These are phyloP conservation scores for Microcos paniculata DNA, from an alignment of 345 rosid genomes.

Conservation along the genomic window DNA sequence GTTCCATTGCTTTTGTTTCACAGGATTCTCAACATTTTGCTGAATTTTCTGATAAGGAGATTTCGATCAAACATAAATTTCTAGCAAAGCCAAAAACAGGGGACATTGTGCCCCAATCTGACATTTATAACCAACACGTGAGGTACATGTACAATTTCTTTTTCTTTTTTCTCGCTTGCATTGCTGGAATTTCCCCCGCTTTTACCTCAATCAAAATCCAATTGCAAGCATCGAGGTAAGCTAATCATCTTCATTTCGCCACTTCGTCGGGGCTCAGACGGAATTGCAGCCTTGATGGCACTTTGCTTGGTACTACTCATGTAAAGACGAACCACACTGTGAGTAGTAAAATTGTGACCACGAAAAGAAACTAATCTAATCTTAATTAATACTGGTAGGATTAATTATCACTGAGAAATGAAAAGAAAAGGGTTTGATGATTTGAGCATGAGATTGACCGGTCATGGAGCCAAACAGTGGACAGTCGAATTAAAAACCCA, in stretches of 20 bases:
- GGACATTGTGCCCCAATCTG: neutral
- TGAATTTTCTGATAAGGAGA: neutral
- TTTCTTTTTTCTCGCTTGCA: no score
- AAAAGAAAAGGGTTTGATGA: no score
- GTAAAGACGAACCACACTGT: no score
- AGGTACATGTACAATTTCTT: conserved; percentile 20
- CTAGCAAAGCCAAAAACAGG: neutral
- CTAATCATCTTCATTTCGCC: neutral
- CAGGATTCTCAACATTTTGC: conserved; percentile 9
- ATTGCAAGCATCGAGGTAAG: neutral
- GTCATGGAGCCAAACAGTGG: no score
- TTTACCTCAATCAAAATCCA: neutral
- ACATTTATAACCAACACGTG: conserved; percentile 44
- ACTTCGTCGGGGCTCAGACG: neutral
- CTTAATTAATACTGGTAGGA: no score
- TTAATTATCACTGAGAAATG: no score
- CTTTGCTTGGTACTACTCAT: no score
- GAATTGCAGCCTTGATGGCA: neutral
- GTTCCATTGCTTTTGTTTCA: neutral
- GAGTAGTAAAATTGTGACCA: no score
- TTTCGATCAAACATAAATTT: neutral
- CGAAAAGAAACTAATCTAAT: no score
- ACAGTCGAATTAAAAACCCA: no score
- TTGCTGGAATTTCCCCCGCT: neutral
- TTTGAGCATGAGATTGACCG: no score